Base-by-base conservation (phyloP, 2,329 filamentous ascomycete genomes). In the Periconia digitata region DNA sequence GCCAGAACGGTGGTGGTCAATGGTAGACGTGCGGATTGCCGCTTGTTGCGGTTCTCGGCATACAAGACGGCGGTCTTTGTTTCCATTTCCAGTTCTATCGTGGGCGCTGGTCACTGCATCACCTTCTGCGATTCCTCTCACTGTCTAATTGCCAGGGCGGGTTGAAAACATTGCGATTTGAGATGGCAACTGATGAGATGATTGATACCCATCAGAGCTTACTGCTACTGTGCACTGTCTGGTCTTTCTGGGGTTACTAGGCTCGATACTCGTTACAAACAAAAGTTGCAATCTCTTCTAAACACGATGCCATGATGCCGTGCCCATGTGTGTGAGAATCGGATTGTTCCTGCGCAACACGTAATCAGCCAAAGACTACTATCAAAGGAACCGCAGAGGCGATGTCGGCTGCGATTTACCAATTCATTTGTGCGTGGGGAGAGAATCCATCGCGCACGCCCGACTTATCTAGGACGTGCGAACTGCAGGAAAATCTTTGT, bases 121-220 rank as follows among this genome's bases (percentile, higher is more conserved):
- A 56, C 58, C 53, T 62, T 61, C 56, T 55, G 49, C 59, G 53
- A 59, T 56, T 63, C 50, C 59, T 55, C 58, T 56, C 62, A 8
- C 47, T 55, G 48, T 50, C 51, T 51, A 21, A 7, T 44, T 49
- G 55, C 54, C 58, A 65, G 55, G 56, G 58, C 50, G 58, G 60
- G 58, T 65, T 55, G 50, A 44, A 39, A 55, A n/a, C 54, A 60
- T 47, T 57, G 54, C 51, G 46, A 60, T 35, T 52, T 53, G 53
- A 62, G 61, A 58, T 63, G 62, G 60, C 60, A 62, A 50, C 66
- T 63, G 61, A 66, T 55, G 64, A 67, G 66, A 64, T 62, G 66
- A 67, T 64, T 67, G 63, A 71, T 71, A 71, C 67, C 68, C 68
- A 67, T 69, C 67, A 66, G 66, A 59, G 65, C 56, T 56, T 67